Evolutionary conservation across 129 eudicot genomes (phyloP).

Genomic region (Flaveria sonorensis): DNA sequence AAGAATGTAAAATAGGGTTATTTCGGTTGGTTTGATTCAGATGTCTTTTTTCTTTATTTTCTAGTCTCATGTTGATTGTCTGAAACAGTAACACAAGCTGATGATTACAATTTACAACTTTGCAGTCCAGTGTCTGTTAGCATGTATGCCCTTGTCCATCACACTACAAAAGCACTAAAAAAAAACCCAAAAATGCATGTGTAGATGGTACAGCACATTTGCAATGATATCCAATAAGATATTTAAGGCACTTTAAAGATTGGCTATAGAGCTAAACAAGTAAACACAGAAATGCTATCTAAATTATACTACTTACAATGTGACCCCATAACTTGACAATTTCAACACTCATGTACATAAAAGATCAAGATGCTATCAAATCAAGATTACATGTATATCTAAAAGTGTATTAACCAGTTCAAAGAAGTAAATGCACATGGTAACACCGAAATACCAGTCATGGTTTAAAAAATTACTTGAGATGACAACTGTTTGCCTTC

Average conservation of each 20-base stretch:
- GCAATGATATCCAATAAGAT: background rate
- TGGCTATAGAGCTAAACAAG: background rate
- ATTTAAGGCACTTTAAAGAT: background rate
- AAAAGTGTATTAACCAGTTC: slow-evolving; percentile 8
- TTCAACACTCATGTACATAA: background rate
- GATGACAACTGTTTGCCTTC: background rate
- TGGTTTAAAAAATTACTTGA: background rate
- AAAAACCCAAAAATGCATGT: background rate
- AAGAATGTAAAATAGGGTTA: background rate
- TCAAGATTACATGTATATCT: background rate
- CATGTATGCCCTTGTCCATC: background rate
- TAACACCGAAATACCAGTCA: slow-evolving; percentile 8
- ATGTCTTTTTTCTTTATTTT: background rate
- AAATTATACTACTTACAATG: background rate
- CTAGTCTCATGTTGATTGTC: background rate
- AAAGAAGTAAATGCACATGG: background rate
- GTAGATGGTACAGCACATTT: background rate
- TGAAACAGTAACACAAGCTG: background rate
- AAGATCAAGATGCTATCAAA: slow-evolving; percentile 1
- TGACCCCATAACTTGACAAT: background rate
- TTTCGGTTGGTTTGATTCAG: background rate
- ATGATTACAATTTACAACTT: background rate
- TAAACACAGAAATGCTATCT: background rate
- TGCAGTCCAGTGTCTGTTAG: background rate
- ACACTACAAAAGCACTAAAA: background rate